phyloP scores from a whole-genome alignment of 2,329 filamentous ascomycete genomes.

The Sarocladiaceae sp. region DNA sequence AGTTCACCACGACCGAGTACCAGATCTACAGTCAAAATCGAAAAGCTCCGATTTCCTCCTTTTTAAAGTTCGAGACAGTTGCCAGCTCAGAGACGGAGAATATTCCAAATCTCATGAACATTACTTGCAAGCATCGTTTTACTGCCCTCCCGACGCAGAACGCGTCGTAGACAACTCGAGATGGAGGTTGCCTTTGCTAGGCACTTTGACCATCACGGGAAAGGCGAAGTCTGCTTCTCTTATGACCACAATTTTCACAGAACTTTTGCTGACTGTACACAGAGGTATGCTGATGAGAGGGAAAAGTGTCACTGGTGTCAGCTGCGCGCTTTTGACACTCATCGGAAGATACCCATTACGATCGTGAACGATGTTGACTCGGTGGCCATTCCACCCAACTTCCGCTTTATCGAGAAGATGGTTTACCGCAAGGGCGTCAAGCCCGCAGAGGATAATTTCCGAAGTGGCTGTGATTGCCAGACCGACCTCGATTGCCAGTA shows the following conservation, averaged over 20 bases:
- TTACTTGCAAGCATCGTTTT: too few species aligned
- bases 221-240: not conserved
- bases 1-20: too few species aligned
- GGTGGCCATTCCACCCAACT: conserved; percentile 54
- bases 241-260: not conserved
- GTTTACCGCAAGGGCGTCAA: conserved; percentile 57
- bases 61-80: too few species aligned
- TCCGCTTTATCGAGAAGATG: conserved; percentile 64
- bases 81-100: too few species aligned
- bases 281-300: conserved; percentile 35
- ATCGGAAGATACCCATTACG: conserved; percentile 48
- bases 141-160: too few species aligned
- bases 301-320: conserved; percentile 58
- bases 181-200: not conserved
- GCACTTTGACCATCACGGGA: conserved; percentile 5
- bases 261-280: not conserved
- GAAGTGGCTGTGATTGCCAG: conserved; percentile 66
- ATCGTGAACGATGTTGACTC: conserved; percentile 61
- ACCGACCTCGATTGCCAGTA: conserved; percentile 64
- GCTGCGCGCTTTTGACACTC: conserved; percentile 48
- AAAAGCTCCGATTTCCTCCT: too few species aligned
- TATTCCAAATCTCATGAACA: too few species aligned
- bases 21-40: too few species aligned
- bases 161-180: not conserved
- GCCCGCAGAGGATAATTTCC: conserved; percentile 56